A percentile compares a stretch with the other conserved stretches of the same genome.
Evolutionary conservation across 345 rosid genomes (phyloP).

Genomic region (Camelina laxa): DNA sequence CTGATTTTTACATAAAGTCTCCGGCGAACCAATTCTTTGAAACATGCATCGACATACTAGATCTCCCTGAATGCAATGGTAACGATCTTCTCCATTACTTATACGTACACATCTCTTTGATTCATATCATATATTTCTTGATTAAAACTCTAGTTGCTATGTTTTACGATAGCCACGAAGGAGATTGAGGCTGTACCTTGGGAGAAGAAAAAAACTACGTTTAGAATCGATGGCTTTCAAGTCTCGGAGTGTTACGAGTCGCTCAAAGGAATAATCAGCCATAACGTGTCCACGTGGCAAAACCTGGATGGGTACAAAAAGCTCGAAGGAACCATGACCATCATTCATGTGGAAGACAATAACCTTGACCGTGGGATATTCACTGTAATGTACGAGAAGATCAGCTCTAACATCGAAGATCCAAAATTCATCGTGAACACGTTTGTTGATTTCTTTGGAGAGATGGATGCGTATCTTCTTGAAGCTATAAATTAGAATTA

Average conservation of each 20-base stretch:
- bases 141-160: not conserved
- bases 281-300: not conserved
- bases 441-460: not conserved
- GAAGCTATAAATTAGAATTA: no score
- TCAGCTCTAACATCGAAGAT: not conserved
- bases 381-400: not conserved
- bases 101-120: not conserved
- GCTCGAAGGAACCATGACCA: not conserved
- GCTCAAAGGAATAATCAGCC: not conserved
- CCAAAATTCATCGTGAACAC: not conserved
- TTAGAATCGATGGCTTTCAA: not conserved
- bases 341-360: not conserved
- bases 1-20: not conserved
- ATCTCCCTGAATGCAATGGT: not conserved
- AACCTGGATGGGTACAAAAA: not conserved
- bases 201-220: not conserved
- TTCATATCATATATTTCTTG: not conserved
- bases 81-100: constrained; percentile 1
- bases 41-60: not conserved
- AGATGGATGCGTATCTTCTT: not conserved
- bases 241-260: not conserved
- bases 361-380: not conserved
- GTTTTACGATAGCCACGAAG: not conserved
- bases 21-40: not conserved
- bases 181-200: not conserved